A percentile compares a stretch with the other conserved stretches of the same genome.
These are phyloP conservation scores for Bonia amplexicaulis DNA, from an alignment of 176 grass and related monocot genomes.

Conservation along the genomic window DNA sequence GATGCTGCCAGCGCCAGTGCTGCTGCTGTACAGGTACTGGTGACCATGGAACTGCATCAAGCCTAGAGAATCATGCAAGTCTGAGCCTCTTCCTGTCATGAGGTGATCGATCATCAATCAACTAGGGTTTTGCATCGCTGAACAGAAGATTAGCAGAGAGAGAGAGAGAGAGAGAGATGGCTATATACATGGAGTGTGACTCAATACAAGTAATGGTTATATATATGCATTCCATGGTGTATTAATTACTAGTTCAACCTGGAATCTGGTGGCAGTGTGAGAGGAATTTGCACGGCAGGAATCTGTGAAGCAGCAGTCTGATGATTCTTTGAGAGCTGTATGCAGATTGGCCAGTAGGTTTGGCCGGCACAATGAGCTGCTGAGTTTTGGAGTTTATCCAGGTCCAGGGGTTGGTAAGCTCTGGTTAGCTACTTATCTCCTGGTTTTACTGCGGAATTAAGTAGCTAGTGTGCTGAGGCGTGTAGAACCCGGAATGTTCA, in stretches of 20 bases:
- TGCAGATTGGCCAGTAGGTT: slow-evolving; percentile 4
- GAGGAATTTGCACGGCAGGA: slow-evolving; percentile 23
- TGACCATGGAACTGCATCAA: slow-evolving; percentile 46
- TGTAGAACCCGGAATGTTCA: background rate
- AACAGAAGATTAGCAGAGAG: background rate
- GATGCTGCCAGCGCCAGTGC: background rate
- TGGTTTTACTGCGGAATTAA: background rate
- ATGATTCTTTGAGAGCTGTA: slow-evolving; percentile 11
- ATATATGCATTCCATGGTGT: background rate
- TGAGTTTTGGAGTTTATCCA: background rate
- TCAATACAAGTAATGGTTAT: background rate
- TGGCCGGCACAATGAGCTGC: slow-evolving; percentile 35
- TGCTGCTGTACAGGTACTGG: slow-evolving; percentile 24
- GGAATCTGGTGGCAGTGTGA: slow-evolving; percentile 19
- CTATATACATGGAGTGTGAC: background rate
- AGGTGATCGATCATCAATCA: background rate
- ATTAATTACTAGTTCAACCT: slow-evolving; percentile 39
- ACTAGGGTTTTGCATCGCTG: slow-evolving; percentile 18
- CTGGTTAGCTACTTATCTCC: background rate
- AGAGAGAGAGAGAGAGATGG: background rate
- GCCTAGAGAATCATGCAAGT: slow-evolving; percentile 43
- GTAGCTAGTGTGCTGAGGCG: no score
- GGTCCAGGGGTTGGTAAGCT: background rate
- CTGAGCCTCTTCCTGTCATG: slow-evolving; percentile 29
- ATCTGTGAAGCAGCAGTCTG: slow-evolving; percentile 16